Conservation (phyloP, 2,329 filamentous ascomycete species). For the Alternaria alternata region DNA sequence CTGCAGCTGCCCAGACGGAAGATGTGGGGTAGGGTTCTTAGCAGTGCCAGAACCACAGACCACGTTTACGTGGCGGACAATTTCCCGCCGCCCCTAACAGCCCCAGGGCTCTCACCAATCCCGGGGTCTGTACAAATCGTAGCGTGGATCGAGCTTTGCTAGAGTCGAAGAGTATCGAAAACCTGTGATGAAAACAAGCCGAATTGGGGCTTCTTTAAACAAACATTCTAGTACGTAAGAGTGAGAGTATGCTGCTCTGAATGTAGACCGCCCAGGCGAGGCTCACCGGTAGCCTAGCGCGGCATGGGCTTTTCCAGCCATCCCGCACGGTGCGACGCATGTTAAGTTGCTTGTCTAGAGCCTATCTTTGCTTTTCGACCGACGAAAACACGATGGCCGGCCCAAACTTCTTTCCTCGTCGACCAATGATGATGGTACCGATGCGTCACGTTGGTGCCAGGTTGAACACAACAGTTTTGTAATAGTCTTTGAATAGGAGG, state of each 20-base stretch:
- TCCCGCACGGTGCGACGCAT: background rate
- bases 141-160: too few relatives aligned
- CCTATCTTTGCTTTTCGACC: background rate
- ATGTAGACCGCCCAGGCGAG: background rate
- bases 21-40: background rate
- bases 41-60: background rate
- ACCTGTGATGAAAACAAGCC: rapidly evolving
- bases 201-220: background rate
- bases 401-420: too few relatives aligned
- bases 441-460: too few relatives aligned
- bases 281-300: background rate
- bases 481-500: too few relatives aligned
- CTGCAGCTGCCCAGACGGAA: slow-evolving; percentile 5
- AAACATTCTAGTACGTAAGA: background rate
- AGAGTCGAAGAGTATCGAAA: too few relatives aligned
- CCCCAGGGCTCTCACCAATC: background rate
- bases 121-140: too few relatives aligned
- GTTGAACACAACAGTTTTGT: too few relatives aligned
- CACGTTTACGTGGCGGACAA: background rate
- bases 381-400: background rate
- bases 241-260: background rate
- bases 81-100: background rate
- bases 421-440: background rate
- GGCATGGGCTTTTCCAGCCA: background rate
- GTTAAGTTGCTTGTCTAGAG: background rate